Conservation (phyloP, 768 basidiomycete genomes). For the Leccinum subgranulosum region DNA sequence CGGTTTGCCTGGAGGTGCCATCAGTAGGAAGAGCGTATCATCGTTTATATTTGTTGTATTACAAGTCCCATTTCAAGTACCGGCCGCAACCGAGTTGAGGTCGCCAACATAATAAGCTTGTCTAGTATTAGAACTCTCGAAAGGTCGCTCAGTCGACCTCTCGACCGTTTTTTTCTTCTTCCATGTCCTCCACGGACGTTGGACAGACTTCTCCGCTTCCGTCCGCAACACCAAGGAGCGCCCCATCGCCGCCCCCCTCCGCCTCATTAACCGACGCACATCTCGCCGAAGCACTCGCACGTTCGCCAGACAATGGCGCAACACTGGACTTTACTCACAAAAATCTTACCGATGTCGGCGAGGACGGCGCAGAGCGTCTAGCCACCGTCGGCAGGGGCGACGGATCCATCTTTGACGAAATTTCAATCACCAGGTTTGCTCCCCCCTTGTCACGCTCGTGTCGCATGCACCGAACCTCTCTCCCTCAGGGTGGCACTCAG, state of each 20-base stretch:
- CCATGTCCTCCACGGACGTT: constrained; percentile 31
- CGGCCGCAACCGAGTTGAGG: constrained; percentile 29
- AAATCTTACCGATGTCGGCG: constrained; percentile 71
- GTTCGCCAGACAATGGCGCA: constrained; percentile 72
- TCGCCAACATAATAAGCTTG: background rate
- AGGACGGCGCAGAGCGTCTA: constrained; percentile 75
- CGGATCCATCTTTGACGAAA: constrained; percentile 42
- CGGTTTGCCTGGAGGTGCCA: constrained; percentile 22
- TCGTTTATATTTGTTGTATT: background rate
- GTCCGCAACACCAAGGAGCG: constrained; percentile 22
- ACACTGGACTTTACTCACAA: constrained; percentile 85
- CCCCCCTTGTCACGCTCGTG: constrained; percentile 5
- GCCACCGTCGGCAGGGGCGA: constrained; percentile 51
- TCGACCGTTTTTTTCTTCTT: background rate
- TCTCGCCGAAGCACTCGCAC: constrained; percentile 60
- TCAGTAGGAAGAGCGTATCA: constrained; percentile 2
- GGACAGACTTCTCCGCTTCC: constrained; percentile 30
- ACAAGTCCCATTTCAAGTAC: constrained; percentile 16
- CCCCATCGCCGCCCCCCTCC: constrained; percentile 30
- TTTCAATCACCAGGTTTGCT: constrained; percentile 59
- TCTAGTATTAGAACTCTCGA: background rate
- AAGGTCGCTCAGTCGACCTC: constrained; percentile 11
- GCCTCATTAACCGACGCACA: constrained; percentile 52
- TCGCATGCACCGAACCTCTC: background rate
- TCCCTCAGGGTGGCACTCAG: constrained; percentile 74